Conservation (phyloP, 495 filamentous ascomycete genomes). For the Hypoxylon subgilvum region DNA sequence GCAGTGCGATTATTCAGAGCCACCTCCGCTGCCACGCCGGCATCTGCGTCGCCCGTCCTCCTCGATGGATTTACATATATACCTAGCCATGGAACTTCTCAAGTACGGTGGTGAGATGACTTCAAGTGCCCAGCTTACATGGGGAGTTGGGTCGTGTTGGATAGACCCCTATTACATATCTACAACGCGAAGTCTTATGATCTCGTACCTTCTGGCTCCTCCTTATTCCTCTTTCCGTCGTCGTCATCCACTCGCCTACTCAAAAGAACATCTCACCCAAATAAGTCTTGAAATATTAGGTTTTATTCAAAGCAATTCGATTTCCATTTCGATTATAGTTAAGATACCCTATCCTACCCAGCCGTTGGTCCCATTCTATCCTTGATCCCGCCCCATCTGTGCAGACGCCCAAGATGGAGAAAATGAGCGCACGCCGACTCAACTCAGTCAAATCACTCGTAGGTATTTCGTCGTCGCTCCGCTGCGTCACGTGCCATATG, state of each 20-base stretch:
- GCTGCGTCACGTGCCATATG: slow-evolving; percentile 1
- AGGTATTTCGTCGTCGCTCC: neutral
- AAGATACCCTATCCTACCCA: slow-evolving; percentile 5
- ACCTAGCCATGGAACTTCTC: too few relatives aligned
- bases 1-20: slow-evolving; percentile 36
- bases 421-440: slow-evolving; percentile 13
- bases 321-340: slow-evolving; percentile 11
- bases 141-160: too few relatives aligned
- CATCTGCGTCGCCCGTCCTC: neutral
- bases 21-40: neutral
- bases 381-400: neutral
- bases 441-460: neutral
- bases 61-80: neutral
- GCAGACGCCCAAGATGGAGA: slow-evolving; percentile 4
- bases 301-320: slow-evolving; percentile 4
- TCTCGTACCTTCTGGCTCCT: too few relatives aligned
- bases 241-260: too few relatives aligned
- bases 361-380: too few relatives aligned
- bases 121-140: too few relatives aligned
- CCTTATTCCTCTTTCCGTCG: too few relatives aligned
- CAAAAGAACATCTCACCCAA: too few relatives aligned
- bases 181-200: too few relatives aligned
- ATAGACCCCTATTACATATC: too few relatives aligned
- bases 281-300: too few relatives aligned
- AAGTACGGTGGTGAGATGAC: neutral